Evolutionary conservation across 1,139 yeast genomes (phyloP).

Genomic region (Geotrichum phurueaensis): DNA sequence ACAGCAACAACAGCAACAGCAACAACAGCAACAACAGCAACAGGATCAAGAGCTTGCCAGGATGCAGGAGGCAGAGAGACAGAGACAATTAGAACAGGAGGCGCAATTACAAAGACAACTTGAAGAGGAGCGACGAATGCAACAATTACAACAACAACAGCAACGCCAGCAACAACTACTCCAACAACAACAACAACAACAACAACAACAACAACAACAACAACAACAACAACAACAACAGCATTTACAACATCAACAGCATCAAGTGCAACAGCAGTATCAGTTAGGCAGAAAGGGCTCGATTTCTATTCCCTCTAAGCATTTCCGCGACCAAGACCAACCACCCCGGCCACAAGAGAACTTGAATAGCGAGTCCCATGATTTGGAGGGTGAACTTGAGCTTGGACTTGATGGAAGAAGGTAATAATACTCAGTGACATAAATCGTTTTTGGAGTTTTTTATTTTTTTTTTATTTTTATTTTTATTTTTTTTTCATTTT

Average conservation of each 20-base stretch:
- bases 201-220: conserved; percentile 23
- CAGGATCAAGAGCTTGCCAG: conserved; percentile 19
- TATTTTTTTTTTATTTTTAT: neutral
- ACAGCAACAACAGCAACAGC: conserved; percentile 23
- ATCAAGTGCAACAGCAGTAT: conserved; percentile 22
- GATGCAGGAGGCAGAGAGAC: conserved; percentile 24
- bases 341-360: conserved; percentile 44
- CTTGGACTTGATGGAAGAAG: conserved; percentile 49
- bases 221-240: conserved; percentile 21
- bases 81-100: conserved; percentile 18
- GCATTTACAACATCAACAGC: conserved; percentile 18
- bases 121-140: conserved; percentile 22
- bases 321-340: conserved; percentile 38
- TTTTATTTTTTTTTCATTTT: too few species aligned
- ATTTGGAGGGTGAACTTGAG: conserved; percentile 52
- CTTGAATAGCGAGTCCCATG: conserved; percentile 24
- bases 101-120: conserved; percentile 18
- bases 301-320: conserved; percentile 33
- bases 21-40: conserved; percentile 20
- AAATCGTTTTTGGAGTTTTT: neutral
- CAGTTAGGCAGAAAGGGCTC: conserved; percentile 11
- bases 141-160: conserved; percentile 22
- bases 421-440: neutral
- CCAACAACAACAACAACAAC: conserved; percentile 27
- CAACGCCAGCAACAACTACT: conserved; percentile 26